These are phyloP conservation scores for Syzygium syzygioides DNA, from an alignment of 441 rosid genomes.

Conservation along the genomic window DNA sequence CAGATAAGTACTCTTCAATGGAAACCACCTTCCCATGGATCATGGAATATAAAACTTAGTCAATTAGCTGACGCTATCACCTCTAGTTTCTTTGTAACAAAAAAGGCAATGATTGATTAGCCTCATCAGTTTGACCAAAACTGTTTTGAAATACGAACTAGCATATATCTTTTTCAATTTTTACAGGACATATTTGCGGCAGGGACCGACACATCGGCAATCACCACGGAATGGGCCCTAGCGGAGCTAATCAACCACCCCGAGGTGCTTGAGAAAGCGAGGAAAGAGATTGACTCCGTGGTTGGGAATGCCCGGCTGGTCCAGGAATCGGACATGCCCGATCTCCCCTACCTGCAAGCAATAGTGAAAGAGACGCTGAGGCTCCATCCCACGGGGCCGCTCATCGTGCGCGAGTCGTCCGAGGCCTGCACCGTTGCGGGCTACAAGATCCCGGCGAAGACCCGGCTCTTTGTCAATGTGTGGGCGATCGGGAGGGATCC, in stretches of 20 bases:
- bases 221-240: slow-evolving; percentile 58
- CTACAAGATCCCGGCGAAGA: slow-evolving; percentile 13
- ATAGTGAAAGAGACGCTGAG: slow-evolving; percentile 53
- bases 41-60: background rate
- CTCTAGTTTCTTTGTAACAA: background rate
- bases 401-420: slow-evolving; percentile 46
- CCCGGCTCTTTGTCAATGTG: slow-evolving; percentile 27
- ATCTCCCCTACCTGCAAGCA: slow-evolving; percentile 51
- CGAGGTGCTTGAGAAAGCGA: slow-evolving; percentile 41
- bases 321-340: slow-evolving; percentile 41
- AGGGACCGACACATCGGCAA: slow-evolving; percentile 62
- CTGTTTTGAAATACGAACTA: background rate
- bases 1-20: background rate
- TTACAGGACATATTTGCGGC: slow-evolving; percentile 50
- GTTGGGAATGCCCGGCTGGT: slow-evolving; percentile 46
- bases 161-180: background rate
- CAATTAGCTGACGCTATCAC: background rate
- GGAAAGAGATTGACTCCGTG: slow-evolving; percentile 36
- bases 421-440: slow-evolving; percentile 42
- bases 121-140: background rate
- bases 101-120: background rate
- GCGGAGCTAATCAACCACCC: slow-evolving; percentile 66
- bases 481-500: slow-evolving; percentile 15
- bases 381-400: slow-evolving; percentile 63
- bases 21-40: background rate